A percentile compares a stretch with the other conserved stretches of the same genome.
Evolutionary conservation across 192 early-diverging fungal species (phyloP).

Genomic region (Polychytrium aggregatum): DNA sequence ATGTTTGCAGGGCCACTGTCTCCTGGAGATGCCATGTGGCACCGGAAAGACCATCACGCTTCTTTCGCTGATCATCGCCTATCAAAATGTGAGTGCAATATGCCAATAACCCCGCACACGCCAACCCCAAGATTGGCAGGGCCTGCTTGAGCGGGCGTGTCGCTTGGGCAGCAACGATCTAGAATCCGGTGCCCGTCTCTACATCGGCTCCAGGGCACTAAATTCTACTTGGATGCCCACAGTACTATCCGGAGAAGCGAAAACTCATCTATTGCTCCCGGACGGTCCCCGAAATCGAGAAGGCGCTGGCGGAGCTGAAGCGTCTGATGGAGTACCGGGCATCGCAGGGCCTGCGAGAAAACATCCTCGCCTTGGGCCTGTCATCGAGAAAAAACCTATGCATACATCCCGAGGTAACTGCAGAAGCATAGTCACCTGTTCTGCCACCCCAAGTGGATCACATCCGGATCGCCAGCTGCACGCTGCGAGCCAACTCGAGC

Average conservation of each 20-base stretch:
- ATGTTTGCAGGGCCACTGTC: constrained; percentile 72
- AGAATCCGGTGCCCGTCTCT: too few species aligned
- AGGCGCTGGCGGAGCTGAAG: constrained; percentile 91
- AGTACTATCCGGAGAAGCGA: constrained; percentile 79
- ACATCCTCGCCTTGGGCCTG: constrained; percentile 85
- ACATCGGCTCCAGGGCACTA: too few species aligned
- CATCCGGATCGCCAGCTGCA: too few species aligned
- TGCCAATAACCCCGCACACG: too few species aligned
- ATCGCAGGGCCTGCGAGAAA: constrained; percentile 51
- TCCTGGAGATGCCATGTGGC: constrained; percentile 98
- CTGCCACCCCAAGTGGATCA: too few species aligned
- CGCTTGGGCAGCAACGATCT: too few species aligned
- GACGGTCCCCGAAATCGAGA: constrained; percentile 99
- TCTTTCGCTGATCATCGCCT: constrained; percentile 88
- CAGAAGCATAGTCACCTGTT: background rate
- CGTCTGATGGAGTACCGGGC: constrained; percentile 77
- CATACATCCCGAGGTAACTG: constrained; percentile 62
- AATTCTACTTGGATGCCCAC: too few species aligned
- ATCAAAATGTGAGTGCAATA: constrained; percentile 62
- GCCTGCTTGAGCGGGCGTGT: too few species aligned
- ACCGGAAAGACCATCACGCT: constrained; percentile 98
- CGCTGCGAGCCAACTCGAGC: too few species aligned
- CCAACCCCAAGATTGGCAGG: too few species aligned
- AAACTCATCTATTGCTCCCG: constrained; percentile 99
- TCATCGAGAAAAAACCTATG: constrained; percentile 92